Evolutionary conservation across 2,329 filamentous ascomycete genomes (phyloP), one percentile per base, ranked within the genome.

Genomic region (Lecanicillium sp.): DNA sequence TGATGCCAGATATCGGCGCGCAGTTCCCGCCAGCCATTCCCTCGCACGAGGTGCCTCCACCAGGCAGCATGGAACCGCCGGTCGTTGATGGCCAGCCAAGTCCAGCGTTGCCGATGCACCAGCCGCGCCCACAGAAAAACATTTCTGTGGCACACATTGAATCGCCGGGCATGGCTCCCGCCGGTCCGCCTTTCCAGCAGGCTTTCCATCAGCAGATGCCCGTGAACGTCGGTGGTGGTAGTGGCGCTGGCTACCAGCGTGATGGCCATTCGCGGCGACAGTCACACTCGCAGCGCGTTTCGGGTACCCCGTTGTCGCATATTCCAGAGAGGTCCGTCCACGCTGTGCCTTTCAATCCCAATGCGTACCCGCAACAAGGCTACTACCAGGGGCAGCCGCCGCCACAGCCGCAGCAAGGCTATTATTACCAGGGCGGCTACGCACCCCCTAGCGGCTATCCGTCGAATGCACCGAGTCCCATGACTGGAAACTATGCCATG

Each of bases 141-240:
- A 88, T 97, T 26, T 96, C 90, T 9, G 83, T 97, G 50, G 87
- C 89, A 49, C 90, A 89, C 58, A 95, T 97, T 56, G 93, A 97
- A 65, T 87, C 87, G 7, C 89, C 90, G 4, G 82, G 79, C 5
- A 75, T 69, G 57, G 62, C 67, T 44, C 72, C 72, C 58, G 74
- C 56, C 70, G 81, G 67, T 33, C 87, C 88, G 58, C 87, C 89
- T 0, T 95, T 95, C 58, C 85, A 91, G 58, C 87, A 90, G 61
- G 87, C 90, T 0, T 96, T 97, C 73, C 90, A 95, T 57, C 90
- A 95, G 58, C 90, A 96, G 66, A 83, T 95, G n/a, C 91, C 90
- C 2, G 68, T 84, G 4, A 85, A 90, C 56, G 78, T 89, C 35
- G 65, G 70, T 32, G 80, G 78, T 51, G n/a, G n/a, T n/a, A n/a